Base-by-base conservation (phyloP, 345 rosid genomes). In the Streptanthus diversifolius region DNA sequence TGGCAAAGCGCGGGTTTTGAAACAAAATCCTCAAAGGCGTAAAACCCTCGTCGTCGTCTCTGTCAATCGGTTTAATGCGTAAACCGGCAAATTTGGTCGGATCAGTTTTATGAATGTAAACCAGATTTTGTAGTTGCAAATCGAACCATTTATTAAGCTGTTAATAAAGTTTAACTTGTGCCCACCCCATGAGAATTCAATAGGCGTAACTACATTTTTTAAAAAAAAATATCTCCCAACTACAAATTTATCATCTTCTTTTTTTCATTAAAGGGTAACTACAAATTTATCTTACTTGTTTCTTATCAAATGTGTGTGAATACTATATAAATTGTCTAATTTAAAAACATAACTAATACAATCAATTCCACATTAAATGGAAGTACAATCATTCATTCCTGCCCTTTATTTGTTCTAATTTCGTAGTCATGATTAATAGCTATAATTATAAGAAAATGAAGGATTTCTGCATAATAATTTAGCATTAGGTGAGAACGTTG, bases 401-500 rank as follows among this genome's bases (percentile, higher is more conserved):
- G 8, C 2, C 13, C 66, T 66, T 66, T 66, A 52, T 57, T 58
- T 37, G 66, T 67, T 74, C 66, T 68, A 51, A 60, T 75, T 67
- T 67, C 63, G n/a, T 67, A 75, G 63, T 75, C 79, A 75, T 75
- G 79, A 75, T 75, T 75, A 53, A 36, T 43, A 68, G 22, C 64
- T 52, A 68, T 52, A 53, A 43, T 27, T 30, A 39, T 19, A 61
- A 72, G 67, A 58, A 45, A 48, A 66, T 52, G 21, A 40, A 51
- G 54, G 54, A 30, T 59, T 67, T 39, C 3, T 67, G 56, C 37
- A 15, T 74, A 49, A 74, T 74, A 49, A 67, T 74, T 67, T 66
- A 67, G 56, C 61, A 74, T 75, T 75, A 61, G 74, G 79, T 75
- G 56, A 33, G 79, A 68, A 52, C 74, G 69, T 68, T 75, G 70